phyloP scores from a whole-genome alignment of 495 filamentous ascomycete species.

The Neurospora cerealis region DNA sequence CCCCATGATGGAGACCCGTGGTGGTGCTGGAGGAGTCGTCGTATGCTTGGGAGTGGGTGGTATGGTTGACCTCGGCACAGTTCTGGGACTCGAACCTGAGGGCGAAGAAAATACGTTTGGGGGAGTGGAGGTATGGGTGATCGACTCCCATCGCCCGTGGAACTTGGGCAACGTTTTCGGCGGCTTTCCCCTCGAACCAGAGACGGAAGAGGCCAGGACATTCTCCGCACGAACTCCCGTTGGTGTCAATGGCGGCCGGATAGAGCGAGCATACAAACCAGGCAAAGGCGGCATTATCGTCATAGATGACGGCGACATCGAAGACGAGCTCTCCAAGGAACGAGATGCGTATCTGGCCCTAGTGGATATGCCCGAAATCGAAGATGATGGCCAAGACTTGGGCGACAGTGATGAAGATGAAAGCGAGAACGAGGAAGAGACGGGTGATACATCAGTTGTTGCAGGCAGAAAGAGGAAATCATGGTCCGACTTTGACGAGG shows the following conservation, averaged over 20 bases:
- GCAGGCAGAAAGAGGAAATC: slow-evolving; percentile 70
- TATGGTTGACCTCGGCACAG: slow-evolving; percentile 69
- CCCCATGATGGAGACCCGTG: slow-evolving; percentile 71
- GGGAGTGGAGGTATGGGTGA: slow-evolving; percentile 87
- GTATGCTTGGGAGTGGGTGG: slow-evolving; percentile 90
- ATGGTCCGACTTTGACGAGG: slow-evolving; percentile 63
- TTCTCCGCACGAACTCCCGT: slow-evolving; percentile 38
- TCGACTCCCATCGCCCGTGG: slow-evolving; percentile 89
- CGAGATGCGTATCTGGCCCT: slow-evolving; percentile 72
- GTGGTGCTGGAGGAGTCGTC: slow-evolving; percentile 75
- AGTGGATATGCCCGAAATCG: slow-evolving; percentile 81
- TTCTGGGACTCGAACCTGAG: slow-evolving; percentile 55
- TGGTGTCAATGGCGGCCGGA: slow-evolving; percentile 52
- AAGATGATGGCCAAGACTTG: slow-evolving; percentile 54
- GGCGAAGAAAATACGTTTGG: slow-evolving; percentile 49
- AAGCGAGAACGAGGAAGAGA: slow-evolving; percentile 18
- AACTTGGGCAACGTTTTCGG: slow-evolving; percentile 91
- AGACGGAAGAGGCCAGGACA: slow-evolving; percentile 34
- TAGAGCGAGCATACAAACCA: slow-evolving; percentile 59
- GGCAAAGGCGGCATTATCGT: slow-evolving; percentile 80
- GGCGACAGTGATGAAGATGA: slow-evolving; percentile 38
- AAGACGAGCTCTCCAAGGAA: slow-evolving; percentile 69
- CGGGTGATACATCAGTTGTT: slow-evolving; percentile 10
- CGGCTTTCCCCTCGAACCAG: slow-evolving; percentile 45
- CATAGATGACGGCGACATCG: slow-evolving; percentile 94